A percentile compares a stretch with the other conserved stretches of the same genome.
Evolutionary conservation across 768 basidiomycete genomes (phyloP).

Genomic region (Mrakia hoshinonis): DNA sequence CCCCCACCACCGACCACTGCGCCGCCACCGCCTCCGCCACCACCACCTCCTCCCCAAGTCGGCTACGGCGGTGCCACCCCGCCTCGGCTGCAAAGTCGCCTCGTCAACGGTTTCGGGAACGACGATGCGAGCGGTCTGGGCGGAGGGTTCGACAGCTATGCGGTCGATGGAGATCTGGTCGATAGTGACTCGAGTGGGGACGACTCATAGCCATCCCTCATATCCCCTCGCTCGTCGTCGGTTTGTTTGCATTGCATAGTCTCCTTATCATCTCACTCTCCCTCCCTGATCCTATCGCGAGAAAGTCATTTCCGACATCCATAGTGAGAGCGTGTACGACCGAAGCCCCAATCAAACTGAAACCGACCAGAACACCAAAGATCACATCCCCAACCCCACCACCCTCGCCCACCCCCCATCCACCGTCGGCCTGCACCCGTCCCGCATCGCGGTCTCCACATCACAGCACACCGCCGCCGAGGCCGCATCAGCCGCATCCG

Average conservation of each 20-base stretch:
- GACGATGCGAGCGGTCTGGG: not conserved
- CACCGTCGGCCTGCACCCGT: too few relatives aligned
- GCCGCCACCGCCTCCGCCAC: not conserved
- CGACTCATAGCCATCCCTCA: not conserved
- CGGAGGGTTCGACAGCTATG: not conserved
- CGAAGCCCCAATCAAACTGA: too few relatives aligned
- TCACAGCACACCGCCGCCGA: too few relatives aligned
- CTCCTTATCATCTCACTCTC: not conserved
- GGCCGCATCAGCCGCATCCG: too few relatives aligned
- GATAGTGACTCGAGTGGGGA: not conserved
- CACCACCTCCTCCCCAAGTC: not conserved
- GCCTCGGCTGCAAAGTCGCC: not conserved
- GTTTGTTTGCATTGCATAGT: not conserved
- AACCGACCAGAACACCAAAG: too few relatives aligned
- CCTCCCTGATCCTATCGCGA: too few relatives aligned
- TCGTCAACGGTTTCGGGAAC: not conserved
- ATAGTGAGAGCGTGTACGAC: too few relatives aligned
- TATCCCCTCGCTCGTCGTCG: not conserved
- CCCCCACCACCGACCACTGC: not conserved
- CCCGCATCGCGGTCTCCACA: too few relatives aligned
- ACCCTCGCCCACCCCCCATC: too few relatives aligned
- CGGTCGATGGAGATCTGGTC: slow-evolving; percentile 4
- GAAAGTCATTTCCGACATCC: not conserved
- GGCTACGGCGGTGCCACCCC: slow-evolving; percentile 3
- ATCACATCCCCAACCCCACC: too few relatives aligned